Base-by-base conservation (phyloP, 2,329 filamentous ascomycete species). In the Calycina marina region DNA sequence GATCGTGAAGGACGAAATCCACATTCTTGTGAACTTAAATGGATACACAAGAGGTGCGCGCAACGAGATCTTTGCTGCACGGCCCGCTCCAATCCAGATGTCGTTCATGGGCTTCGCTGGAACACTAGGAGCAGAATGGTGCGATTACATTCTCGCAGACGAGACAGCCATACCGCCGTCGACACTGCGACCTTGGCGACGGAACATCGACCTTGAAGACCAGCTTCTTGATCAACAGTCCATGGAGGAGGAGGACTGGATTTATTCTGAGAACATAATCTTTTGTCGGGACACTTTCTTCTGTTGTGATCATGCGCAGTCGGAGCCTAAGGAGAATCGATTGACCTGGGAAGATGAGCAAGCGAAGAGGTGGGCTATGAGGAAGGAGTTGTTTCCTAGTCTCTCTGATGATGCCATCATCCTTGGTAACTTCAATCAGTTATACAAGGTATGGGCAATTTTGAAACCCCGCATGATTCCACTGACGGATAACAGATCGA, bases 101-200 rank as follows among this genome's bases (percentile, higher is more conserved):
- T 93, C 90, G 0, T 98, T 98, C 50, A 98, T 98, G 90, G 90
- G 90, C 0, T 98, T 98, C 52, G 90, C 90, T 0, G 90, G 90
- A 6, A 94, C 88, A 0, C 62, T 98, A 1, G 90, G 90, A 4
- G 90, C 90, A 3, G 90, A 98, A 52, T 98, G 90, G 90, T 98
- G 90, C 46, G 90, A 98, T 53, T 98, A 98, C 50, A 75, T 98
- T 11, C 69, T 96, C 15, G 86, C 90, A 3, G 90, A 98, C 49
- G 66, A 79, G 31, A 88, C 79, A 1, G 85, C 90, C 0, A 77
- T 98, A 32, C 90, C 90, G 1, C 68, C 67, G 0, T 71, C 75
- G 15, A 94, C 88, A 1, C 62, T 96, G 16, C 73, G 85, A 9
- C 84, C 84, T 1, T 80, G 74, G 58, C 71, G 84, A 35, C 67